A percentile compares a stretch with the other conserved stretches of the same genome.
Conservation (phyloP, 31 red algal species). For the Asparagopsis taxiformis region DNA sequence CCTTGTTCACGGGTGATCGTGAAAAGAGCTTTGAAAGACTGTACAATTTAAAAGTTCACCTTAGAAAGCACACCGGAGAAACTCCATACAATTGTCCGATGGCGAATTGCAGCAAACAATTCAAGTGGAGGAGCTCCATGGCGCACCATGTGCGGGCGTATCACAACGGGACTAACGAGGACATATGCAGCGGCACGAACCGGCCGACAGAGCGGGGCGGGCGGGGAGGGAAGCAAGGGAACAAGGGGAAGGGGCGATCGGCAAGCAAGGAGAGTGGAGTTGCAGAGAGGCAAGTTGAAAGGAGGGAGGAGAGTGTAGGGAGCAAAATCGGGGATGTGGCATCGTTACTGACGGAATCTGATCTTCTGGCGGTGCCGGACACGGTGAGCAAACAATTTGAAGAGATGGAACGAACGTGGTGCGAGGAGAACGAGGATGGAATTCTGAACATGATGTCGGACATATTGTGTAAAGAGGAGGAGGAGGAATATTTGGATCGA, state of each 20-base stretch:
- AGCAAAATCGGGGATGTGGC: background rate
- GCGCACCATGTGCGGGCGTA: constrained; percentile 73
- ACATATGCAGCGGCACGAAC: constrained; percentile 1
- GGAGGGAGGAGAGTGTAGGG: background rate
- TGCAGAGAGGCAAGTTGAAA: background rate
- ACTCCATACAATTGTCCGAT: constrained; percentile 77
- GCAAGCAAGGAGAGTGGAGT: background rate
- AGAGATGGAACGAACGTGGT: background rate
- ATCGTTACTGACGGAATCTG: background rate
- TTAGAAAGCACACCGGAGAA: constrained; percentile 82
- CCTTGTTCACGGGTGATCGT: no score
- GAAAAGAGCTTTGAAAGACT: constrained; percentile 64
- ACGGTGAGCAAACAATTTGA: background rate
- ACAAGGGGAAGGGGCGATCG: background rate
- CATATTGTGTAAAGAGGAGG: background rate
- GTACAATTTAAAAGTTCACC: constrained; percentile 83
- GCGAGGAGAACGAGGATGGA: background rate
- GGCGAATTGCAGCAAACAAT: constrained; percentile 50
- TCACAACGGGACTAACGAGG: constrained; percentile 34
- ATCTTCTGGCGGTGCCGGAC: background rate
- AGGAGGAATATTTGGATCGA: background rate
- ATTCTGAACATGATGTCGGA: background rate
- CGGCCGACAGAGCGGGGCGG: background rate
- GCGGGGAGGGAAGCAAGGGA: background rate
- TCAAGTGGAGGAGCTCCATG: constrained; percentile 87